Base-by-base conservation (phyloP, 805 yeast genomes). In the Clavispora phyllophila region DNA sequence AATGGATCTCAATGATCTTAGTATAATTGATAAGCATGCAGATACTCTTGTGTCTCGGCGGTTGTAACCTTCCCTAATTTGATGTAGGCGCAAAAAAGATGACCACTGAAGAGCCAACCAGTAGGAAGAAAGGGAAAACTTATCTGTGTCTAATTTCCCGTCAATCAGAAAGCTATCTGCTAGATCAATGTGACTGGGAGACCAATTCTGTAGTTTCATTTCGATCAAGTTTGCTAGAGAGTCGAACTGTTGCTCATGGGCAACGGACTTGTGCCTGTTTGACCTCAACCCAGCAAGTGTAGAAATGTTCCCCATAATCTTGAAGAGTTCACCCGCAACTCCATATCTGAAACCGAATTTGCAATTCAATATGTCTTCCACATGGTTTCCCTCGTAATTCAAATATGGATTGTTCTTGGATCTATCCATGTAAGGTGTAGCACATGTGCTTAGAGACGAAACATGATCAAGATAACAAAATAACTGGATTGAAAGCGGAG, bases 71-170 rank as follows among this genome's bases (percentile, higher is more conserved):
- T 54, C 46, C 8, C 55, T 39, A 10, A 60, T 57, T 42, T 60
- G 64, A 39, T 60, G 63, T 3, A 60, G 47, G 17, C 64, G 41
- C 29, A 60, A 43, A 40, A 60, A 60, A 9, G 57, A 57, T 2
- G 60, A 53, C 62, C 63, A 60, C 40, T 60, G 64, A 33, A 60
- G 44, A 2, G 63, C 58, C 34, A 60, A 40, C 6, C 60, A 56
- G 37, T 53, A 58, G 15, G 57, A 55, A 4, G 61, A 42, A 19
- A 52, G 44, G 10, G 36, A 22, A 9, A 44, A 28, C 35, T 41
- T 41, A 8, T 42, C 43, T 17, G 41, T 37, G 32, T 44, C 48
- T 13, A 34, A 33, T 5, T 31, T 31, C 29, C 49, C 45, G 19
- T 55, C 56, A 24, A 56, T 41, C 37, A n/a, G 27, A 22, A 22